Evolutionary conservation across 495 filamentous ascomycete genomes (phyloP), one percentile per base, ranked within the genome.

Genomic region (Pyronema domesticum): DNA sequence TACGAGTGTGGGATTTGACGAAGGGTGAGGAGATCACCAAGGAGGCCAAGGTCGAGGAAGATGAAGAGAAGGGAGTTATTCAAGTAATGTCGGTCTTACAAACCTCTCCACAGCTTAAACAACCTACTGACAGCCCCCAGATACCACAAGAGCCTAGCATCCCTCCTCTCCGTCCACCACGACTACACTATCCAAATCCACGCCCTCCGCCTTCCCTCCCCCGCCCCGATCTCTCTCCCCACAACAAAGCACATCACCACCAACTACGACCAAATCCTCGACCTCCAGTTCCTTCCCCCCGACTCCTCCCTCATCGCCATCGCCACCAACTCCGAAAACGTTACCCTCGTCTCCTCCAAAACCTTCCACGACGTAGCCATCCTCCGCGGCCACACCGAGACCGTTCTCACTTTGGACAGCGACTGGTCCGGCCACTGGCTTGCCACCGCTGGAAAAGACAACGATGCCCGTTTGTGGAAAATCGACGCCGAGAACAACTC

Each of bases 381-480:
- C 51, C 73, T 98, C 6, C 84, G 82, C 59, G 91, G 88, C 33
- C 91, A 99, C 58, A 80, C 85, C 50, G 91, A 96, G 57, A 95
- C 96, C 42, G 83, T 96, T 52, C 94, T 99, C 68, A 91, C 86
- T 54, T 70, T 99, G 34, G 88, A 94, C 69, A 80, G 83, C 15
- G 91, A 96, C 68, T 94, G 86, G 85, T 95, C 91, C 5, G 91
- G 93, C 7, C 79, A 86, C 65, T 99, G 91, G 91, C 76, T 99
- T 49, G 93, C 84, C 33, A 94, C 88, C 33, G 91, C 89, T 40
- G 84, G 88, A 6, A 99, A 96, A 71, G 91, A 99, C 67, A 96
- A 96, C 61, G 85, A 85, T 2, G 89, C 89, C 15, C 81, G 85
- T 51, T 71, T 99, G 18, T 99, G 91, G 93, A 74, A 81, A 34